A percentile compares a stretch with the other conserved stretches of the same genome.
Conservation (phyloP, 2,329 filamentous ascomycete species). For the Microdochium nivale region DNA sequence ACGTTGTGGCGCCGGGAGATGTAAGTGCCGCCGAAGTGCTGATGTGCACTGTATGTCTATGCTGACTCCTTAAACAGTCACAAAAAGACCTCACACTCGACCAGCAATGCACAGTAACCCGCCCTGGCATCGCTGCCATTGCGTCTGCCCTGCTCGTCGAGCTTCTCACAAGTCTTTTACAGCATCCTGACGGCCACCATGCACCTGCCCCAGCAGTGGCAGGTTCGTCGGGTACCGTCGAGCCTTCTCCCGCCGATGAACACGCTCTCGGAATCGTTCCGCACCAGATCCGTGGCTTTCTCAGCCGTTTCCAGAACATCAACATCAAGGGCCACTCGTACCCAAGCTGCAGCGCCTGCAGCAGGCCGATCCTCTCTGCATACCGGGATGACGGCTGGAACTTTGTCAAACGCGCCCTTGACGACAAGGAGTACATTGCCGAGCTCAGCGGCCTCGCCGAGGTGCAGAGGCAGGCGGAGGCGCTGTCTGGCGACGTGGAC, state of each 20-base stretch:
- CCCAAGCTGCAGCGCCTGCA: slow-evolving; percentile 75
- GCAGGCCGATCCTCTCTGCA: slow-evolving; percentile 56
- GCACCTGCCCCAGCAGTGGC: slow-evolving; percentile 45
- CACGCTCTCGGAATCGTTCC: slow-evolving; percentile 64
- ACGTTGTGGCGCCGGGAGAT: slow-evolving; percentile 89
- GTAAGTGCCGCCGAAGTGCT: slow-evolving; percentile 44
- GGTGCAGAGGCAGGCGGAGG: slow-evolving; percentile 21
- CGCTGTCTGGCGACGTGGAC: slow-evolving; percentile 17
- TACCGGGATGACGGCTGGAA: slow-evolving; percentile 65
- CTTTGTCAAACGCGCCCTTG: slow-evolving; percentile 67
- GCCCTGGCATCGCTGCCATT: slow-evolving; percentile 85
- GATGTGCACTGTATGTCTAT: not conserved
- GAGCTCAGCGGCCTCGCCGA: slow-evolving; percentile 45
- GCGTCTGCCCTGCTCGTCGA: slow-evolving; percentile 89
- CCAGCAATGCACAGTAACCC: slow-evolving; percentile 95
- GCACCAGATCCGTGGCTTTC: slow-evolving; percentile 72
- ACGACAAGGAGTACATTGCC: slow-evolving; percentile 69
- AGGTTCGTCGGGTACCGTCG: slow-evolving; percentile 26
- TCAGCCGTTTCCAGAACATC: slow-evolving; percentile 66
- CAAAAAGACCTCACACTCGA: slow-evolving; percentile 92
- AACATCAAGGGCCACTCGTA: slow-evolving; percentile 67
- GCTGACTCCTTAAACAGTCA: slow-evolving; percentile 48
- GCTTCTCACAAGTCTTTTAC: slow-evolving; percentile 75
- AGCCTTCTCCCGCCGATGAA: slow-evolving; percentile 41
- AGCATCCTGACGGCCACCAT: slow-evolving; percentile 67